Evolutionary conservation across 2,329 filamentous ascomycete species (phyloP).

Genomic region (Paraconiothyrium brasiliense): DNA sequence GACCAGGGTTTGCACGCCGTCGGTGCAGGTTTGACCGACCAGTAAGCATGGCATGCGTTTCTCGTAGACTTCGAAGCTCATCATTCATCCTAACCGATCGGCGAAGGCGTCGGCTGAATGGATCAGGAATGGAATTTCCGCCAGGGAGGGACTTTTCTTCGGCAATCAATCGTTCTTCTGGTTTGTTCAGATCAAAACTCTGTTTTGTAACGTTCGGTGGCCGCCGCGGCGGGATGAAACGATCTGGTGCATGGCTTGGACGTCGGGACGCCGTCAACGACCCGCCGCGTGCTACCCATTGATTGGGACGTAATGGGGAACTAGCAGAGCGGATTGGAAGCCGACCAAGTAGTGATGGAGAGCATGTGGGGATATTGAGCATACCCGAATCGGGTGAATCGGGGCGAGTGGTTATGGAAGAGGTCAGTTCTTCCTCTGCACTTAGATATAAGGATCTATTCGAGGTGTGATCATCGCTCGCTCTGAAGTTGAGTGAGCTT

Average conservation of each 20-base stretch:
- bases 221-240: constrained; percentile 65
- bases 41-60: constrained; percentile 41
- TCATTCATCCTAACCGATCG: constrained; percentile 44
- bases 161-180: constrained; percentile 55
- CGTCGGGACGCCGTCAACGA: constrained; percentile 27
- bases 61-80: constrained; percentile 43
- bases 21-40: constrained; percentile 30
- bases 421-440: constrained; percentile 11
- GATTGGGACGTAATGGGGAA: constrained; percentile 46
- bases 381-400: constrained; percentile 11
- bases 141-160: constrained; percentile 59
- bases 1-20: constrained; percentile 28
- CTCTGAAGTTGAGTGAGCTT: neutral
- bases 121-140: constrained; percentile 58
- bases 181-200: constrained; percentile 63
- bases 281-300: constrained; percentile 40
- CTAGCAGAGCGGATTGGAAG: constrained; percentile 34
- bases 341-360: constrained; percentile 20
- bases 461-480: constrained; percentile 2
- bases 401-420: constrained; percentile 6
- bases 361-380: constrained; percentile 3
- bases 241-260: constrained; percentile 59
- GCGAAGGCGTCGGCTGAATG: constrained; percentile 59
- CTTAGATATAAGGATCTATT: neutral
- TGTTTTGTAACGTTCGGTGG: constrained; percentile 54